These are phyloP conservation scores for Persicaria maculosa DNA, from an alignment of 148 eudicot genomes.

Conservation along the genomic window DNA sequence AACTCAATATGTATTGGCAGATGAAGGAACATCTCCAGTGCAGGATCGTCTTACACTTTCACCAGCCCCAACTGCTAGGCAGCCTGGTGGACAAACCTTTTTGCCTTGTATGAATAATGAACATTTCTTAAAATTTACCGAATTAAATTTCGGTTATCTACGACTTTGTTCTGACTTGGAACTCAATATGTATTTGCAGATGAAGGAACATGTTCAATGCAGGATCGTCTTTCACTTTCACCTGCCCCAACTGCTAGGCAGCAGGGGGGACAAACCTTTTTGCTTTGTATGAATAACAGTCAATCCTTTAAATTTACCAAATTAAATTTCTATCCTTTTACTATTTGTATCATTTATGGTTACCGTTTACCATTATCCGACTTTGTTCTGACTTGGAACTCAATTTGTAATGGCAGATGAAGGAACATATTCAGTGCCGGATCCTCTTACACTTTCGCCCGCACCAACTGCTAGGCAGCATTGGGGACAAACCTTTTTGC, in stretches of 20 bases:
- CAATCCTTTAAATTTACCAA: too few species aligned
- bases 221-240: neutral
- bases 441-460: neutral
- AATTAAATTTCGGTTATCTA: neutral
- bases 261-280: neutral
- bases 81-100: neutral
- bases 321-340: neutral
- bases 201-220: neutral
- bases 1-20: neutral
- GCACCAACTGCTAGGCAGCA: neutral
- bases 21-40: neutral
- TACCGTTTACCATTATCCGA: neutral
- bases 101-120: neutral
- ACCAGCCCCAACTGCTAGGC: neutral
- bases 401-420: neutral
- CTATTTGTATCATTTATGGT: neutral
- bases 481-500: neutral
- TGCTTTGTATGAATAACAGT: neutral
- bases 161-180: neutral
- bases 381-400: neutral
- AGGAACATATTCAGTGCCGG: neutral
- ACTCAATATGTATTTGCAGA: neutral
- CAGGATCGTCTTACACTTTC: neutral
- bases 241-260: neutral
- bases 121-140: neutral